A percentile compares a stretch with the other conserved stretches of the same genome.
Evolutionary conservation across 2,329 filamentous ascomycete genomes (phyloP).

Genomic region (Arthroderma sp.): DNA sequence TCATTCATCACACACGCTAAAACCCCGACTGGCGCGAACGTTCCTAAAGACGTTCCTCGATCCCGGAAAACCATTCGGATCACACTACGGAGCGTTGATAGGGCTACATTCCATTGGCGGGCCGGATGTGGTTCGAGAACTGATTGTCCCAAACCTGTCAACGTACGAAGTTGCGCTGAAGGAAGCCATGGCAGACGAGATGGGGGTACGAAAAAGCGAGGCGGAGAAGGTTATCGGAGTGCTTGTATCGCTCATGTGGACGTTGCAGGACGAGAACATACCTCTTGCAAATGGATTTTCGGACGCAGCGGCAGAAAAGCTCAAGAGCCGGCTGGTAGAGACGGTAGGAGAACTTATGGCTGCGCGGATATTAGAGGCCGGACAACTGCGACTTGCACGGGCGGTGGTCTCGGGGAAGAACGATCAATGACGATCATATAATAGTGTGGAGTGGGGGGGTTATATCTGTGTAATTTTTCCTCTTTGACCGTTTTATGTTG

Average conservation of each 20-base stretch:
- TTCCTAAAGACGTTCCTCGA: constrained; percentile 89
- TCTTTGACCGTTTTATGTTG: too few relatives aligned
- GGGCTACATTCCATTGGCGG: constrained; percentile 69
- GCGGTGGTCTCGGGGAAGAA: constrained; percentile 19
- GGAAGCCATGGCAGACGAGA: constrained; percentile 40
- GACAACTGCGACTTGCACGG: constrained; percentile 28
- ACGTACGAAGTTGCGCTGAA: constrained; percentile 49
- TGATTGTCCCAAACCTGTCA: constrained; percentile 54
- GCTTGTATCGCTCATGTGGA: constrained; percentile 43
- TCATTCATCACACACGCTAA: constrained; percentile 65
- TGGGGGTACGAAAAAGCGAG: constrained; percentile 40
- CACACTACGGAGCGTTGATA: constrained; percentile 78
- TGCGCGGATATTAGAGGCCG: constrained; percentile 27
- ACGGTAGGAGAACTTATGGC: constrained; percentile 32
- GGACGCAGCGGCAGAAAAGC: constrained; percentile 23
- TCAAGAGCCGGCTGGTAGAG: constrained; percentile 23
- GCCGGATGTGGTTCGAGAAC: constrained; percentile 46
- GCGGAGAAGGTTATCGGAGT: constrained; percentile 47
- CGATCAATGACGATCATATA: not conserved
- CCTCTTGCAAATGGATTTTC: constrained; percentile 28
- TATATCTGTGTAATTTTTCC: too few relatives aligned
- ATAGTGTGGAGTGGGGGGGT: too few relatives aligned
- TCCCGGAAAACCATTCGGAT: constrained; percentile 64
- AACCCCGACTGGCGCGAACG: constrained; percentile 79
- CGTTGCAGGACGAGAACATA: constrained; percentile 36